Conservation (phyloP, 805 yeast species). For the Wickerhamomyces alni region DNA sequence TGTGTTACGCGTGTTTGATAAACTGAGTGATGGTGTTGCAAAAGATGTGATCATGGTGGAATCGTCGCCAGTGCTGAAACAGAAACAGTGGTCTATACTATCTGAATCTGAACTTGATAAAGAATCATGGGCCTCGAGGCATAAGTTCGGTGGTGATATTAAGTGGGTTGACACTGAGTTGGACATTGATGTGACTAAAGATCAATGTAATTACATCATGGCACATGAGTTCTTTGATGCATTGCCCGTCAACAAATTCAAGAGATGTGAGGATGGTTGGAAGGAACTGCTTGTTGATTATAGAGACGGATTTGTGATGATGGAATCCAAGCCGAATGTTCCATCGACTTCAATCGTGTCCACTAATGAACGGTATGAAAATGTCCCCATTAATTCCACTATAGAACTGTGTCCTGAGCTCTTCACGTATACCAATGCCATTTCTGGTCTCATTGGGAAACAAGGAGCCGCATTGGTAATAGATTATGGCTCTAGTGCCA, state of each 20-base stretch:
- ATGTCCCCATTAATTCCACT: conserved; percentile 49
- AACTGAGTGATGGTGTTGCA: conserved; percentile 26
- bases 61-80: conserved; percentile 60
- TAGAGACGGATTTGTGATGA: conserved; percentile 41
- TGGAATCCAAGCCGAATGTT: conserved; percentile 52
- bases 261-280: conserved; percentile 65
- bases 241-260: conserved; percentile 67
- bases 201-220: conserved; percentile 45
- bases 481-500: conserved; percentile 65
- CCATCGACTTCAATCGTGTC: conserved; percentile 56
- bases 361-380: conserved; percentile 41
- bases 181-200: conserved; percentile 24
- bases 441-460: conserved; percentile 37
- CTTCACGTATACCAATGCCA: conserved; percentile 47
- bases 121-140: conserved; percentile 12
- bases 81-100: conserved; percentile 46
- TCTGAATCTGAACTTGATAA: conserved; percentile 29
- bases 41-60: conserved; percentile 52
- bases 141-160: conserved; percentile 44
- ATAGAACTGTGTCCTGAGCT: conserved; percentile 76
- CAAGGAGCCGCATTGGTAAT: conserved; percentile 64
- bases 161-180: conserved; percentile 58
- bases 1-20: conserved; percentile 34
- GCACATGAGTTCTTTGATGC: conserved; percentile 92
- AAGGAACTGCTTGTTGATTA: conserved; percentile 68